These are phyloP conservation scores for Aspergillus quadricinctus DNA, from an alignment of 2,329 filamentous ascomycete species.

Conservation along the genomic window DNA sequence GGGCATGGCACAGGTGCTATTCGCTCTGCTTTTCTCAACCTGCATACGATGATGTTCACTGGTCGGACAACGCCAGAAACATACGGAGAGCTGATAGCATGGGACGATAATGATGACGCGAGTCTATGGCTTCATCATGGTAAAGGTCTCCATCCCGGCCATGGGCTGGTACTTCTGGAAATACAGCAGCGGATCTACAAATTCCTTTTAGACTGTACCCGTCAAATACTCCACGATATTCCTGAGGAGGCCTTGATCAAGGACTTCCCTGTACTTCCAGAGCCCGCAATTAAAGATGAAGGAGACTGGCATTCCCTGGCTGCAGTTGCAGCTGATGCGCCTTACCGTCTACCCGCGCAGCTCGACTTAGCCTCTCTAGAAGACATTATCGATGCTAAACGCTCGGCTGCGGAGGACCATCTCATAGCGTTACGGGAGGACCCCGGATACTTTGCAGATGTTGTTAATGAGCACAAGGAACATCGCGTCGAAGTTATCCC, in stretches of 20 bases:
- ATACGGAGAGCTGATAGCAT: constrained; percentile 37
- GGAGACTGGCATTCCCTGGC: constrained; percentile 33
- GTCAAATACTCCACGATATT: constrained; percentile 49
- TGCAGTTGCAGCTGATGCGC: constrained; percentile 45
- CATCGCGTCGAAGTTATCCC: constrained; percentile 45
- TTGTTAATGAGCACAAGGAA: constrained; percentile 42
- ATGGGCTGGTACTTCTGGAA: constrained; percentile 50
- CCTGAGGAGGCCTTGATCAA: constrained; percentile 21
- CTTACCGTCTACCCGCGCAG: constrained; percentile 47
- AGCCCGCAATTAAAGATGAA: constrained; percentile 33
- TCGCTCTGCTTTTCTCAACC: constrained; percentile 22
- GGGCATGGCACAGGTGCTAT: constrained; percentile 22
- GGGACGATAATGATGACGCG: constrained; percentile 35
- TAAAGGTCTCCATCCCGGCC: constrained; percentile 40
- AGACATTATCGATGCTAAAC: constrained; percentile 41
- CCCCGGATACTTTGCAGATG: constrained; percentile 50
- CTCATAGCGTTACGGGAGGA: constrained; percentile 55
- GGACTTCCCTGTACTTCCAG: constrained; percentile 32
- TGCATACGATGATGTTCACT: constrained; percentile 33
- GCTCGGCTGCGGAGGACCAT: constrained; percentile 48
- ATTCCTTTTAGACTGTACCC: constrained; percentile 47
- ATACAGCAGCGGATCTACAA: constrained; percentile 45
- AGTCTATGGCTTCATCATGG: constrained; percentile 33
- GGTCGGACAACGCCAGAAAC: constrained; percentile 24
- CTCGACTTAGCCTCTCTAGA: constrained; percentile 46